phyloP scores from a whole-genome alignment of 345 rosid species.

The Salix viminalis region DNA sequence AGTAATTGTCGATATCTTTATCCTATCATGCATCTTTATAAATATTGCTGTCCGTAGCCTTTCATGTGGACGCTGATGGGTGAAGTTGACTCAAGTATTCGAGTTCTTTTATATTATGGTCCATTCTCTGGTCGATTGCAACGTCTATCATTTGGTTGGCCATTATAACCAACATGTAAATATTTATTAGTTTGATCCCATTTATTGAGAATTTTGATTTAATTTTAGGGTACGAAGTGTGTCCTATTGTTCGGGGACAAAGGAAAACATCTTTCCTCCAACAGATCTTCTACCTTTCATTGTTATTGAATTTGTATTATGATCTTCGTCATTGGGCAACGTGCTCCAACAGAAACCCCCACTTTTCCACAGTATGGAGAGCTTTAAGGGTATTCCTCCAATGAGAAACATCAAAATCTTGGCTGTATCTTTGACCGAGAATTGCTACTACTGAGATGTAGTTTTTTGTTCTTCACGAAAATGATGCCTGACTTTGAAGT shows the following conservation, averaged over 20 bases:
- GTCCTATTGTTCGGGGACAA: constrained; percentile 29
- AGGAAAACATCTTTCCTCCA: constrained; percentile 16
- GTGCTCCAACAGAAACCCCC: constrained; percentile 35
- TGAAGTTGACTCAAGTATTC: constrained; percentile 10
- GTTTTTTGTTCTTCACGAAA: neutral
- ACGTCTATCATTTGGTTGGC: constrained; percentile 25
- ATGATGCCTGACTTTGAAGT: neutral
- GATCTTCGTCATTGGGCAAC: constrained; percentile 11
- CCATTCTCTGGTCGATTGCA: constrained; percentile 12
- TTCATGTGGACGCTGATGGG: constrained; percentile 19
- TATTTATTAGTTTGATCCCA: neutral
- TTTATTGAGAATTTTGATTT: constrained; percentile 11
- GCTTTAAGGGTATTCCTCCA: neutral
- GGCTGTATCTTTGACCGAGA: neutral
- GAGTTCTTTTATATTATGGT: neutral
- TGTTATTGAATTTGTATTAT: neutral
- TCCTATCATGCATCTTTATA: constrained; percentile 2
- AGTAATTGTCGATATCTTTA: neutral
- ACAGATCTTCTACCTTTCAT: neutral
- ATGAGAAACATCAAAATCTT: neutral
- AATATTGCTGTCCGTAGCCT: neutral
- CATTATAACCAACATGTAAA: constrained; percentile 15
- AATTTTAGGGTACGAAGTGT: constrained; percentile 38
- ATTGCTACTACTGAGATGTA: neutral
- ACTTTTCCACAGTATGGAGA: constrained; percentile 3